A percentile compares a stretch with the other conserved stretches of the same genome.
Conservation (phyloP, 345 rosid species). For the Lagerstroemia speciosa region DNA sequence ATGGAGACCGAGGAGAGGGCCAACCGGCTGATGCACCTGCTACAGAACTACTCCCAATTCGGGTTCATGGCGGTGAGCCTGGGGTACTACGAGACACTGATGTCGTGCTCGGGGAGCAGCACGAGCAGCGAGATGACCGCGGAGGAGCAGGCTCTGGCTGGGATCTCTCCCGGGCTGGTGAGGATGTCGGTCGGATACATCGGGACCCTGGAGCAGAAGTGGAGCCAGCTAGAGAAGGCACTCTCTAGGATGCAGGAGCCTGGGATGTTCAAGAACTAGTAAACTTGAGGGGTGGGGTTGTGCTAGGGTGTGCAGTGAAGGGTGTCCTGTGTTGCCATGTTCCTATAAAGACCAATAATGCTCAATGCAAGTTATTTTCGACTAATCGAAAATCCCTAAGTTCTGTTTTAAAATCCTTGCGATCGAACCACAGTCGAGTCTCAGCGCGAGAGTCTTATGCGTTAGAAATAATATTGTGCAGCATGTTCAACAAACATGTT, state of each 20-base stretch:
- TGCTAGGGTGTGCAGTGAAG: background rate
- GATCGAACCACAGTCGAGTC: too few species aligned
- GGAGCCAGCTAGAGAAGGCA: conserved; percentile 84
- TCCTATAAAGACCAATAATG: background rate
- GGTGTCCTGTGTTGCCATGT: background rate
- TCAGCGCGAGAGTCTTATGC: too few species aligned
- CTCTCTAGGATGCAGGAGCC: conserved; percentile 43
- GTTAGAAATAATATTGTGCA: too few species aligned
- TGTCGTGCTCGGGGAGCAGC: conserved; percentile 94
- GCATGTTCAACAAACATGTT: too few species aligned
- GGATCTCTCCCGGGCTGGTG: conserved; percentile 83
- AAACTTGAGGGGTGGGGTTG: background rate
- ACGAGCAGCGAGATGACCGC: conserved; percentile 75
- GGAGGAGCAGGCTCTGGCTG: conserved; percentile 67
- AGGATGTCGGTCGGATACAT: conserved; percentile 83
- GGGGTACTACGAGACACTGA: conserved; percentile 87
- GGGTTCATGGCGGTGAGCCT: conserved; percentile 97
- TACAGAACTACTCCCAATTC: conserved; percentile 71
- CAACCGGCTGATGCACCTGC: conserved; percentile 57
- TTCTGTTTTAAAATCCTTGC: too few species aligned
- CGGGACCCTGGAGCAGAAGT: conserved; percentile 87
- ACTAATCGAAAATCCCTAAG: background rate
- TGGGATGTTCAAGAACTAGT: conserved; percentile 18
- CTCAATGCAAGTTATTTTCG: background rate
- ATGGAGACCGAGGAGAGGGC: conserved; percentile 87